phyloP scores from a whole-genome alignment of 768 basidiomycete genomes.

The Austroboletus eburneus region DNA sequence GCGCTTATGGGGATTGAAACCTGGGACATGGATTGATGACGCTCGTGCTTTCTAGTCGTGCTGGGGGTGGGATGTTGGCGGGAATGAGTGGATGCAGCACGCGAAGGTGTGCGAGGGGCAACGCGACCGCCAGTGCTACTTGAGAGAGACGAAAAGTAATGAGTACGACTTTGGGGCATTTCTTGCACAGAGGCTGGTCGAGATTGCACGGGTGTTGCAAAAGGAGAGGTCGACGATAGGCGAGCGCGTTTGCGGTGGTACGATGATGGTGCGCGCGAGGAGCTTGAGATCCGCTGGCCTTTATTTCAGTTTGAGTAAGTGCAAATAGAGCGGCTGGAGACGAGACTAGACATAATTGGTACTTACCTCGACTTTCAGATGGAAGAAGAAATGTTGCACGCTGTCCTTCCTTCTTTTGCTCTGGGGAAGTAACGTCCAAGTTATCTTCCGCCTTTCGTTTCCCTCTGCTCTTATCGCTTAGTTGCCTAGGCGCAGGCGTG shows the following conservation, averaged over 20 bases:
- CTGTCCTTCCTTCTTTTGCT: constrained; percentile 46
- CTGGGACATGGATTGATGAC: constrained; percentile 58
- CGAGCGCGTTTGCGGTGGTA: constrained; percentile 70
- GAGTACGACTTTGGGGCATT: constrained; percentile 15
- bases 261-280: constrained; percentile 65
- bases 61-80: constrained; percentile 24
- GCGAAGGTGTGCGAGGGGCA: constrained; percentile 33
- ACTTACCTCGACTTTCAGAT: constrained; percentile 55
- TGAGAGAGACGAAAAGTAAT: constrained; percentile 31
- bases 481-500: constrained; percentile 29
- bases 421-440: constrained; percentile 64
- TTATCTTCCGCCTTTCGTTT: constrained; percentile 77
- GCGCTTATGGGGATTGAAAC: constrained; percentile 78
- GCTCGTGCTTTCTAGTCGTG: constrained; percentile 28
- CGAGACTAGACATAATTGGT: constrained; percentile 7
- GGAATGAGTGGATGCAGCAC: constrained; percentile 35
- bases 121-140: constrained; percentile 31
- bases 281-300: constrained; percentile 53
- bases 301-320: constrained; percentile 23
- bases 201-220: constrained; percentile 30
- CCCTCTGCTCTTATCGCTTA: constrained; percentile 41
- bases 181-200: constrained; percentile 29
- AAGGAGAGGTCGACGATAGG: constrained; percentile 41
- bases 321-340: constrained; percentile 20
- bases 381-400: constrained; percentile 61